These are phyloP conservation scores for Fusarium sp. DNA, from an alignment of 2,329 filamentous ascomycete species.

Conservation along the genomic window DNA sequence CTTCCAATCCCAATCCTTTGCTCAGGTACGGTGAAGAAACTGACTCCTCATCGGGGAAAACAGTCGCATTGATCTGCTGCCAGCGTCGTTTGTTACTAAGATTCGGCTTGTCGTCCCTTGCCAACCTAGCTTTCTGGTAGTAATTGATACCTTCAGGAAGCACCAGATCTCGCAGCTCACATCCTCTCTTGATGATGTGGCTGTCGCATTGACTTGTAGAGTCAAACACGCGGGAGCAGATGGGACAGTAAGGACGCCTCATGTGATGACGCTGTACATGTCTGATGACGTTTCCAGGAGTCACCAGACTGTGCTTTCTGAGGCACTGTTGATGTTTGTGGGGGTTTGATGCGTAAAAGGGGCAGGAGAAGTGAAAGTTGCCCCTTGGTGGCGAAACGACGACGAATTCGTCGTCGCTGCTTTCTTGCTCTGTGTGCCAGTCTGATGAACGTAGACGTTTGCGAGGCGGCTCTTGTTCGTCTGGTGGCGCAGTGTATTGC, in stretches of 20 bases:
- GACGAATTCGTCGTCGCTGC: not conserved
- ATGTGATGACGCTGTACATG: not conserved
- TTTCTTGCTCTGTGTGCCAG: not conserved
- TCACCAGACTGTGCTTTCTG: not conserved
- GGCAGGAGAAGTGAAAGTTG: not conserved
- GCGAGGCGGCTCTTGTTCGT: not conserved
- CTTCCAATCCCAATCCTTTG: not conserved
- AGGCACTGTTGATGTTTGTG: not conserved
- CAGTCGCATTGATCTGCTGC: not conserved
- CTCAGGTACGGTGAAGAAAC: not conserved
- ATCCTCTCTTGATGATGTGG: not conserved
- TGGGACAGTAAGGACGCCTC: not conserved
- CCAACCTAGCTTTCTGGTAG: not conserved
- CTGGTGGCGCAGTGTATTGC: not conserved
- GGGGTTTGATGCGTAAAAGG: not conserved
- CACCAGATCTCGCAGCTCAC: not conserved
- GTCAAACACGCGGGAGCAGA: not conserved
- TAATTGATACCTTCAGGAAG: not conserved
- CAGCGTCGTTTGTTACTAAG: not conserved
- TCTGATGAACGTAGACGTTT: not conserved
- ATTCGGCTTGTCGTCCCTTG: not conserved
- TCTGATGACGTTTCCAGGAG: not conserved
- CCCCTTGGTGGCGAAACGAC: not conserved
- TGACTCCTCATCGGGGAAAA: not conserved
- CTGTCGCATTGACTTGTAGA: not conserved